A percentile compares a stretch with the other conserved stretches of the same genome.
Evolutionary conservation across 2,329 filamentous ascomycete genomes (phyloP).

Genomic region (Dactylonectria macrodidyma): DNA sequence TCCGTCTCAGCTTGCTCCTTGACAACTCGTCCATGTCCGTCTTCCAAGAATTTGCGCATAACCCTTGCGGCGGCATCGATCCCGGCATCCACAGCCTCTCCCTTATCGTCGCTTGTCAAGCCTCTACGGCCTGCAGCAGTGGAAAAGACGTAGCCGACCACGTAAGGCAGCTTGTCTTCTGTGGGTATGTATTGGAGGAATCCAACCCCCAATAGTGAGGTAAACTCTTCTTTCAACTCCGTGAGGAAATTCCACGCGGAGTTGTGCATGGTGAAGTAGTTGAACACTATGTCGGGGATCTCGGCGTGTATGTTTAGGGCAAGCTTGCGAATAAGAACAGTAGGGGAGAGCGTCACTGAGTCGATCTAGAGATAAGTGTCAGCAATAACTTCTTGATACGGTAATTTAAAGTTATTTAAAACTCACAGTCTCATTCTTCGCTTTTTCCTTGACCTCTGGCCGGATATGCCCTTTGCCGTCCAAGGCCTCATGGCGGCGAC

Average conservation of each 20-base stretch:
- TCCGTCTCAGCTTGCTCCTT: neutral
- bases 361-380: conserved; percentile 7
- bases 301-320: conserved; percentile 24
- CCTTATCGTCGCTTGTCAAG: neutral
- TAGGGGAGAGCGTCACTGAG: neutral
- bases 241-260: conserved; percentile 11
- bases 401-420: neutral
- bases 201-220: neutral
- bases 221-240: conserved; percentile 23
- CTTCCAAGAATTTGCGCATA: conserved; percentile 6
- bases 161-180: conserved; percentile 21
- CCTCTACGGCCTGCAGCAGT: conserved; percentile 30
- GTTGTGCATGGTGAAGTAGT: conserved; percentile 36
- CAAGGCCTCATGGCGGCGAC: conserved; percentile 1
- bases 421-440: conserved; percentile 14
- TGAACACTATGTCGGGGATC: conserved; percentile 20
- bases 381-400: conserved; percentile 3
- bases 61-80: conserved; percentile 17
- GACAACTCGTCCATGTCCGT: conserved; percentile 16
- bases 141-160: conserved; percentile 52
- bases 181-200: conserved; percentile 19
- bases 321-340: conserved; percentile 22
- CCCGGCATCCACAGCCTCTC: neutral
- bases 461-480: conserved; percentile 27
- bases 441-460: conserved; percentile 12